Percentiles rank a stretch among this genome's conserved stretches.
These are phyloP conservation scores for Kwoniella botswanensis DNA, from an alignment of 768 basidiomycete genomes.

Conservation along the genomic window DNA sequence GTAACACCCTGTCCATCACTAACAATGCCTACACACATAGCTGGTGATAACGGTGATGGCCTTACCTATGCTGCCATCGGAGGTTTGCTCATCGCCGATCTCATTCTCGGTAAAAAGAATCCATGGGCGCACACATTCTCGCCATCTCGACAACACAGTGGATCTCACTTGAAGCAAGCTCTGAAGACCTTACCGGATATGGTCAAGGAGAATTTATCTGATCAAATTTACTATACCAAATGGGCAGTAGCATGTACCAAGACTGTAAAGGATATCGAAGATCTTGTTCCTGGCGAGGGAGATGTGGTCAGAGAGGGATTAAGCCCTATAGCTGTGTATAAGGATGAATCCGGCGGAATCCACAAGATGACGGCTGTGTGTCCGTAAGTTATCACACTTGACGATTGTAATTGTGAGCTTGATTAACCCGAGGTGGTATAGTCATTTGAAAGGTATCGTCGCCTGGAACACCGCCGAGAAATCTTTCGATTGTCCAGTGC, in stretches of 20 bases:
- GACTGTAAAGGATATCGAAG: constrained; percentile 37
- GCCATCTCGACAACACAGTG: constrained; percentile 35
- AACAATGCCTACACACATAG: constrained; percentile 7
- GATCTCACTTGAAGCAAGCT: constrained; percentile 20
- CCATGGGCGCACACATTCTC: constrained; percentile 32
- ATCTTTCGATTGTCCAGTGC: constrained; percentile 39
- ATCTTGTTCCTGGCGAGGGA: constrained; percentile 35
- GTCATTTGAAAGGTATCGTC: constrained; percentile 38
- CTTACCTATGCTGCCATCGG: constrained; percentile 38
- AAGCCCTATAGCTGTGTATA: constrained; percentile 33
- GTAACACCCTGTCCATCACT: not conserved
- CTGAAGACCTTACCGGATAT: constrained; percentile 25
- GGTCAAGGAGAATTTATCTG: constrained; percentile 34
- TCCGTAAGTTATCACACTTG: constrained; percentile 25
- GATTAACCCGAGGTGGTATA: not conserved
- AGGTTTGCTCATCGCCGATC: constrained; percentile 29
- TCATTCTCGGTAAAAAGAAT: constrained; percentile 32
- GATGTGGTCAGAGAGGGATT: constrained; percentile 35
- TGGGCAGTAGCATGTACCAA: constrained; percentile 35
- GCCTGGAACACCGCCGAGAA: constrained; percentile 36
- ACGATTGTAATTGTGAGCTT: not conserved
- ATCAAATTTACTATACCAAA: constrained; percentile 36
- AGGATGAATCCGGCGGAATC: constrained; percentile 29
- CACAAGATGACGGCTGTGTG: constrained; percentile 43
- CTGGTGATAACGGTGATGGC: constrained; percentile 40